Evolutionary conservation across 2,329 filamentous ascomycete species (phyloP).

Genomic region (Pezicula carpinea): DNA sequence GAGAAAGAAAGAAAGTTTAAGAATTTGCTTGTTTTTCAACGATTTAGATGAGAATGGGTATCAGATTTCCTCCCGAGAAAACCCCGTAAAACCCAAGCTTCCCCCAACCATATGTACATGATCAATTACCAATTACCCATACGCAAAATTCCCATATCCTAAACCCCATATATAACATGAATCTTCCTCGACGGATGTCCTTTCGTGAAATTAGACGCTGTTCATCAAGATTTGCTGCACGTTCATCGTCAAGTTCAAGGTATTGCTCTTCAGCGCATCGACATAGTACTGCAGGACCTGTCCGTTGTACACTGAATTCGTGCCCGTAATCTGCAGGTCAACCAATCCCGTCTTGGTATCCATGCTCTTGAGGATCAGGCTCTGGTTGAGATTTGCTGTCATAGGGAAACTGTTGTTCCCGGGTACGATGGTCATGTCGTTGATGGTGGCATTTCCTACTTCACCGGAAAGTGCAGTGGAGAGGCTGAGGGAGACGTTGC

Average conservation of each 20-base stretch:
- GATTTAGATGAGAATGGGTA: no score
- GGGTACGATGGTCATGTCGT: constrained; percentile 46
- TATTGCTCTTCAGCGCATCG: constrained; percentile 42
- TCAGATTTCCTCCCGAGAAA: no score
- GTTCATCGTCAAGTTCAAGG: constrained; percentile 41
- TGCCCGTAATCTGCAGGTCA: constrained; percentile 45
- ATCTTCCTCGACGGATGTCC: no score
- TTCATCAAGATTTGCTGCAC: constrained; percentile 29
- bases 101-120: no score
- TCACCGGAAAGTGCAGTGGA: constrained; percentile 30
- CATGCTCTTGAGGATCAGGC: constrained; percentile 25
- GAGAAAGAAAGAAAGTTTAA: no score
- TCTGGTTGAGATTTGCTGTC: constrained; percentile 42
- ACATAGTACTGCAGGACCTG: constrained; percentile 49
- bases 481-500: constrained; percentile 52
- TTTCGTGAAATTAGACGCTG: background rate
- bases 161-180: no score
- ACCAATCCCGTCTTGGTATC: constrained; percentile 37
- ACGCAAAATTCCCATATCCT: no score
- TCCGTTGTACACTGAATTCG: constrained; percentile 41
- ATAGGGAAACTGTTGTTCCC: constrained; percentile 49
- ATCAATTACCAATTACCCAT: no score
- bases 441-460: constrained; percentile 46
- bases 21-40: no score
- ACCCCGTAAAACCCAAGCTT: no score